Evolutionary conservation across 2,329 filamentous ascomycete genomes (phyloP), one percentile per base, ranked within the genome.

Genomic region (Colletotrichum horii): DNA sequence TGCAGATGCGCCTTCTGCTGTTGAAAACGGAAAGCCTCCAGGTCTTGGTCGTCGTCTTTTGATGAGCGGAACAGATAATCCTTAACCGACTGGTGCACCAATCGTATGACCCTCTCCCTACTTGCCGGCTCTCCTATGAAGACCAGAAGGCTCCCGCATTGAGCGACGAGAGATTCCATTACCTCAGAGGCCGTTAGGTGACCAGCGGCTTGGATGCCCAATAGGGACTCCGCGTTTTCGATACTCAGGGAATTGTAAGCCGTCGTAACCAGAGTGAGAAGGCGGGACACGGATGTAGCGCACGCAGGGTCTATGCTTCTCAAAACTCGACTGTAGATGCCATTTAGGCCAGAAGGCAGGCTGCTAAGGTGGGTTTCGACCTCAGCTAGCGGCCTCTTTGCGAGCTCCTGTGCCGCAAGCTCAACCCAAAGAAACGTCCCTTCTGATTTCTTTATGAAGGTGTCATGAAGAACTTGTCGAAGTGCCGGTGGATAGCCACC

Each of bases 1-100:
- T 38, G 16, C 4, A 38, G 16, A 3, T 38, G 36, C 16, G 36
- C 36, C 4, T 38, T 19, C 9, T 5, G 8, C 4, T 3, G 36
- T 38, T 38, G 0, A 3, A 38, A 38, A 0, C 8, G 16, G 1
- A 38, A 38, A 2, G 36, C 4, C 36, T 19, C 16, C 2, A 19
- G 0, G 8, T 0, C 36, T 0, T 9, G 36, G 36, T 0, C 36
- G 2, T 7, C 0, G 15, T 3, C 15, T 0, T 1, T 0, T 0
- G 36, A 38, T 0, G 36, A 7, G 36, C 36, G 36, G 2, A 3
- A 19, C 0, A 38, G 36, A 8, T 38, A 38, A 1, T 38, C 36
- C 9, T 19, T 38, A 0, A 19, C 36, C 0, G 36, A 38, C 16
- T 38, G 36, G 2, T 38, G 16, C 36, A 9, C 36, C 8, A 38